phyloP scores from a whole-genome alignment of 1,284 basidiomycete species.

The Singerocomus inundabilis region DNA sequence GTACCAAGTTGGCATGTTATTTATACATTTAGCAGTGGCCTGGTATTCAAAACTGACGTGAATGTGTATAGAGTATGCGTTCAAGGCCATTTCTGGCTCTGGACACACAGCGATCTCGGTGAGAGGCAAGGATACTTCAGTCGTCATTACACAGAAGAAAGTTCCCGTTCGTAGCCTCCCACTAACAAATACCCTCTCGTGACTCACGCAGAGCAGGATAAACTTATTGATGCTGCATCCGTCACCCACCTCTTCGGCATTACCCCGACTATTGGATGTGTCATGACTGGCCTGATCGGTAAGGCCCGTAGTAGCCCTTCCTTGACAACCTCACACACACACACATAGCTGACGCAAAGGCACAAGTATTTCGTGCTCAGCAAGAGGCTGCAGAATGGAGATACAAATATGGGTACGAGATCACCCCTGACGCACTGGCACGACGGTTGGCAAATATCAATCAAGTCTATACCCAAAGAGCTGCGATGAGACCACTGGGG shows the following conservation, averaged over 20 bases:
- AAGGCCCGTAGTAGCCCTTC: slow-evolving; percentile 21
- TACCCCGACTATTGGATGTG: slow-evolving; percentile 95
- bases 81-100: slow-evolving; percentile 98
- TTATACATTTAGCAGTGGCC: neutral
- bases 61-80: slow-evolving; percentile 83
- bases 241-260: slow-evolving; percentile 97
- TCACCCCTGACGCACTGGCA: slow-evolving; percentile 92
- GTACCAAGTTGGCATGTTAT: slow-evolving; percentile 91
- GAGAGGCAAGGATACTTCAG: slow-evolving; percentile 90
- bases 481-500: slow-evolving; percentile 95
- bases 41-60: slow-evolving; percentile 1
- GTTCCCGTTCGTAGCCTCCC: slow-evolving; percentile 67
- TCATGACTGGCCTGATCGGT: slow-evolving; percentile 97
- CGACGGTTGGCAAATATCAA: slow-evolving; percentile 97
- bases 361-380: slow-evolving; percentile 88
- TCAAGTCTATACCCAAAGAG: slow-evolving; percentile 97
- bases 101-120: slow-evolving; percentile 94
- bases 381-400: slow-evolving; percentile 93
- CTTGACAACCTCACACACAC: slow-evolving; percentile 10
- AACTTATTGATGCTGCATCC: slow-evolving; percentile 92
- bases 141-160: slow-evolving; percentile 98
- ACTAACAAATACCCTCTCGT: neutral
- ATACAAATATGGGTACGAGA: slow-evolving; percentile 98
- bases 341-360: slow-evolving; percentile 81
- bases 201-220: slow-evolving; percentile 65